Base-by-base conservation (phyloP, 2,329 filamentous ascomycete species). In the Hymenoscyphus repandus region DNA sequence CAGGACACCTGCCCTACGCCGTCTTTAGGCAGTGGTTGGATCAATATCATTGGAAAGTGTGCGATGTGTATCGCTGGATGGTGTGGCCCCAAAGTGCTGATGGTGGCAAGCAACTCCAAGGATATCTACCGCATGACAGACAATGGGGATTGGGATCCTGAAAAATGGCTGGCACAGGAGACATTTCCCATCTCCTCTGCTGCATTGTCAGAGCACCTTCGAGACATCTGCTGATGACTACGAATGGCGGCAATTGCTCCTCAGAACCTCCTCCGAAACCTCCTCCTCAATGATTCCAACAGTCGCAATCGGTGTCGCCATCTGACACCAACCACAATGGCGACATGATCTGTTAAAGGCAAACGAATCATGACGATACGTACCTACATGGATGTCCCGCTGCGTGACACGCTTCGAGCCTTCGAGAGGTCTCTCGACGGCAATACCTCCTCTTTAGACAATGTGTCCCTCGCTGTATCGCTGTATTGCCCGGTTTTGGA, bases 1-100 rank as follows among this genome's bases (percentile, higher is more conserved):
- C 57, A 50, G 52, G 57, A 49, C 54, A 53, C 51, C 49, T 49
- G 39, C 45, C 49, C 42, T 53, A 45, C 43, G 47, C 30, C 41
- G 52, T 47, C 47, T 53, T 57, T 54, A 54, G 55, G 53, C 57
- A 57, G 42, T 43, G n/a, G 47, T 39, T 54, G 52, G 54, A 48
- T 36, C 47, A 40, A 52, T 50, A 34, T 41, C 33, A 49, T 51
- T 48, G 43, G 43, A 30, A 31, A 13, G 17, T 18, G 31, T 11
- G 12, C 5, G 6, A 13, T 20, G 7, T 5, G 17, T 11, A 36
- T 31, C 15, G 17, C n/a, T 32, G 17, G 45, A 40, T 11, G 34
- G 45, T 41, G 45, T 41, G 45, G 45, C 10, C 45, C 31, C 17
- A 44, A 36, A 27, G 9, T 42, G 39, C 6, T 39, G 39, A 27